A percentile compares a stretch with the other conserved stretches of the same genome.
These are phyloP conservation scores for Capsicum baccatum DNA, from an alignment of 257 asterid species.

Conservation along the genomic window DNA sequence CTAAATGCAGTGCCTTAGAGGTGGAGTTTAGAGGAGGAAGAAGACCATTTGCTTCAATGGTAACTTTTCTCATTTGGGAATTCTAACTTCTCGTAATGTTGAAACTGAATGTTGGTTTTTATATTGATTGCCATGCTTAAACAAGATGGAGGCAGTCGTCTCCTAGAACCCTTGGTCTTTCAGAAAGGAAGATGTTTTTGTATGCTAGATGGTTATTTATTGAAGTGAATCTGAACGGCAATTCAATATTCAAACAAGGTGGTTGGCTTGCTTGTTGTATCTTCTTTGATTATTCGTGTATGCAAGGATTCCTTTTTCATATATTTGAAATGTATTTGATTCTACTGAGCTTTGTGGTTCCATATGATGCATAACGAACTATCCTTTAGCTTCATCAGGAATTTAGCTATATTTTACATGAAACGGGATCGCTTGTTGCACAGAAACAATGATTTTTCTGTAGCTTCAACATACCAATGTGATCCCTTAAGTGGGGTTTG, in stretches of 20 bases:
- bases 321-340: neutral
- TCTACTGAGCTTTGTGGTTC: constrained; percentile 19
- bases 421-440: neutral
- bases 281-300: constrained; percentile 22
- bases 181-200: constrained; percentile 27
- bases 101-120: constrained; percentile 23
- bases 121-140: constrained; percentile 27
- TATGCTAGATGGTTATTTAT: constrained; percentile 21
- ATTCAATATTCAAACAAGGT: neutral
- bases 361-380: neutral
- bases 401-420: neutral
- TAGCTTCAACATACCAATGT: neutral
- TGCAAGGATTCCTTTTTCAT: constrained; percentile 25
- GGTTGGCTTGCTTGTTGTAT: constrained; percentile 10
- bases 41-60: constrained; percentile 23
- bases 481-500: neutral
- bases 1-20: constrained; percentile 61
- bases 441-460: neutral
- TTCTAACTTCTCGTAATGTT: constrained; percentile 26
- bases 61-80: constrained; percentile 30
- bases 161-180: constrained; percentile 21
- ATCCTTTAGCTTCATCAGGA: neutral
- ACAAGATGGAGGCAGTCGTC: constrained; percentile 28
- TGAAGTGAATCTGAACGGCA: constrained; percentile 17
- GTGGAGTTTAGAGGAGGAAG: constrained; percentile 12